phyloP scores from a whole-genome alignment of 495 filamentous ascomycete species.

The Glutinoglossum americanum region DNA sequence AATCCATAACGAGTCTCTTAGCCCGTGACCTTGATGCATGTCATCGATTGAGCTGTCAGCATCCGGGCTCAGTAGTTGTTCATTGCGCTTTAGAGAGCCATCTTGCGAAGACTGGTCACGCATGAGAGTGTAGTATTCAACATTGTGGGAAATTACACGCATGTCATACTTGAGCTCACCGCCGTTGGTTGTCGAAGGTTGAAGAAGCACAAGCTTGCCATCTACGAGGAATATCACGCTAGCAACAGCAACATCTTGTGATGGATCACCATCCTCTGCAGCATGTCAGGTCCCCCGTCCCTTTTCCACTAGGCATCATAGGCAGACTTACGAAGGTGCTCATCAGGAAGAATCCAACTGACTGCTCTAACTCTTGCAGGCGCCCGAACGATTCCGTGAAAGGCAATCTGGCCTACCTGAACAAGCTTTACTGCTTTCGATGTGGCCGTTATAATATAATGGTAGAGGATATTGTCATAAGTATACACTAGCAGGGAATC shows the following conservation, averaged over 20 bases:
- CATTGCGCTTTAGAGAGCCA: conserved; percentile 20
- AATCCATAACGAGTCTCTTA: conserved; percentile 81
- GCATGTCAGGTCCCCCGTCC: neutral
- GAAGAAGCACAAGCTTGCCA: conserved; percentile 81
- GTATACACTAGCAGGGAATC: conserved; percentile 94
- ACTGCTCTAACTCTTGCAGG: conserved; percentile 80
- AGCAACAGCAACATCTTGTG: conserved; percentile 86
- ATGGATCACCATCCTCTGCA: conserved; percentile 67
- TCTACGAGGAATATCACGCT: conserved; percentile 89
- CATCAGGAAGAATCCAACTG: conserved; percentile 87
- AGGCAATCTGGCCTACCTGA: conserved; percentile 87
- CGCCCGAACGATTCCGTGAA: conserved; percentile 87
- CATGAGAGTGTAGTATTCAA: conserved; percentile 86
- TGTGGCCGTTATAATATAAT: conserved; percentile 66
- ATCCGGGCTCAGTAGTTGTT: conserved; percentile 30
- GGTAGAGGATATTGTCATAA: conserved; percentile 85
- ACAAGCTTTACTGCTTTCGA: conserved; percentile 50
- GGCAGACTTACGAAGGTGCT: conserved; percentile 46
- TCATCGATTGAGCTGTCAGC: conserved; percentile 25
- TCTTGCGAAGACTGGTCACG: conserved; percentile 51
- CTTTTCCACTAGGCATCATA: neutral
- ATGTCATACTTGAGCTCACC: conserved; percentile 91
- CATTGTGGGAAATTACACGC: conserved; percentile 83
- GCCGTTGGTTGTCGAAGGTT: conserved; percentile 55
- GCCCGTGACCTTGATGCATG: conserved; percentile 23